Base-by-base conservation (phyloP, 2,329 filamentous ascomycete genomes). In the Fusarium succisae region DNA sequence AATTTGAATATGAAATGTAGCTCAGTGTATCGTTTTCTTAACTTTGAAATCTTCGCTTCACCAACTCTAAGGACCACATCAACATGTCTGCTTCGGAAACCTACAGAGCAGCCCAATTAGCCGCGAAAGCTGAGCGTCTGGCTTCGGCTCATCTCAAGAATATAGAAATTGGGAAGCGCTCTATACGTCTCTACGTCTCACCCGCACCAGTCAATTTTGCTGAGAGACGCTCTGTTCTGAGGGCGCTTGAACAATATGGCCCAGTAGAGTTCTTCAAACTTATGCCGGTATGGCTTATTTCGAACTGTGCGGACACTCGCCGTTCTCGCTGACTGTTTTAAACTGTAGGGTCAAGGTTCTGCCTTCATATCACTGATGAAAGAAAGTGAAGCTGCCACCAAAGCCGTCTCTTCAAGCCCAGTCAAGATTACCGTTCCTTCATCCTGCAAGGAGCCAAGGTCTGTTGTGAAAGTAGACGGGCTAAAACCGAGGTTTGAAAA, bases 201-300 rank as follows among this genome's bases (percentile, higher is more conserved):
- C 89, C 89, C 20, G 76, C 84, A 18, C 89, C 89, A 17, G 76
- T 81, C n/a, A 87, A 72, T 53, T 86, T 91, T 72, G 83, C 84
- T 37, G 88, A 91, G 80, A 86, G 89, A 12, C 87, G 88, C 30
- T 87, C 88, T 13, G 83, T 91, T 26, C 81, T 91, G 39, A 85
- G 86, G 48, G 83, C 86, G 35, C 81, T 91, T 28, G 84, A 89
- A 79, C 82, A 83, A 62, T 82, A 86, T 73, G 86, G 86, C 63
- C 80, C 82, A 5, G 83, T 90, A 50, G 86, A 90, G 45, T 81
- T 86, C 41, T 91, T 91, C 79, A 87, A 85, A 80, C 59, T 63
- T 44, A 47, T 72, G 17, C 74, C 77, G 45, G 69, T 73, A 76
- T 38, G 71, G 20, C 51, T 58, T 44, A 37, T 44, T 8, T 28